Evolutionary conservation across 352 stramenopile genomes (phyloP).

Genomic region (Pythium aquatile): DNA sequence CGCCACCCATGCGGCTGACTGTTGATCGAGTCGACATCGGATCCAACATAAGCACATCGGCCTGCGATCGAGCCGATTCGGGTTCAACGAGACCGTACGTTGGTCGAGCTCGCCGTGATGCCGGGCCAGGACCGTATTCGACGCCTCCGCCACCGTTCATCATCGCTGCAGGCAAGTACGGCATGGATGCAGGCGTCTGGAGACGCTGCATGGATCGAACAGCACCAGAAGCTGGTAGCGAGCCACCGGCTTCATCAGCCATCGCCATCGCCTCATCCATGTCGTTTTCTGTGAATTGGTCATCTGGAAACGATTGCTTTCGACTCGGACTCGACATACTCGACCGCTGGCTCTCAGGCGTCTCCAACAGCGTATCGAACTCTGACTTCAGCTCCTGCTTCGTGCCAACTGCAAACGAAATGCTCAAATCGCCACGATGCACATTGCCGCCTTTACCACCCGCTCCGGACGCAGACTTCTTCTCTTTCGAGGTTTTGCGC

Average conservation of each 20-base stretch:
- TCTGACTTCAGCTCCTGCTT: slow-evolving; percentile 76
- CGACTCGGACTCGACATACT: slow-evolving; percentile 5
- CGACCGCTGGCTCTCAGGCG: slow-evolving; percentile 31
- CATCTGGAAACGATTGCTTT: slow-evolving; percentile 20
- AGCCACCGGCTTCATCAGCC: slow-evolving; percentile 31
- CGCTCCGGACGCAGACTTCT: slow-evolving; percentile 35
- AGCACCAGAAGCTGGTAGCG: slow-evolving; percentile 49
- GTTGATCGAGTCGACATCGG: slow-evolving; percentile 56
- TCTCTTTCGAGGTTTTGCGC: slow-evolving; percentile 61
- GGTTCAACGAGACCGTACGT: slow-evolving; percentile 42
- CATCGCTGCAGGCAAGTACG: slow-evolving; percentile 26
- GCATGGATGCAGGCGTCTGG: slow-evolving; percentile 51
- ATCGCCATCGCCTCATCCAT: slow-evolving; percentile 34
- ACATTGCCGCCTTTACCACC: slow-evolving; percentile 40
- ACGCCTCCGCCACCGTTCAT: slow-evolving; percentile 3
- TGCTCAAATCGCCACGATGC: slow-evolving; percentile 67
- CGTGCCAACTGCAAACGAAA: slow-evolving; percentile 85
- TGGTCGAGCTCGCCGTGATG: slow-evolving; percentile 50
- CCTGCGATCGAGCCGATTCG: slow-evolving; percentile 51
- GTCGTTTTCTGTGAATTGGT: slow-evolving; percentile 35
- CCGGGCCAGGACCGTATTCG: slow-evolving; percentile 18
- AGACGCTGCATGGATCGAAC: slow-evolving; percentile 66
- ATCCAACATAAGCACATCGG: slow-evolving; percentile 61
- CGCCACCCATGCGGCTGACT: slow-evolving; percentile 20
- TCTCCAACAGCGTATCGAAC: slow-evolving; percentile 42